A percentile compares a stretch with the other conserved stretches of the same genome.
phyloP scores from a whole-genome alignment of 2,329 filamentous ascomycete genomes.

The Scytalidium sp. region DNA sequence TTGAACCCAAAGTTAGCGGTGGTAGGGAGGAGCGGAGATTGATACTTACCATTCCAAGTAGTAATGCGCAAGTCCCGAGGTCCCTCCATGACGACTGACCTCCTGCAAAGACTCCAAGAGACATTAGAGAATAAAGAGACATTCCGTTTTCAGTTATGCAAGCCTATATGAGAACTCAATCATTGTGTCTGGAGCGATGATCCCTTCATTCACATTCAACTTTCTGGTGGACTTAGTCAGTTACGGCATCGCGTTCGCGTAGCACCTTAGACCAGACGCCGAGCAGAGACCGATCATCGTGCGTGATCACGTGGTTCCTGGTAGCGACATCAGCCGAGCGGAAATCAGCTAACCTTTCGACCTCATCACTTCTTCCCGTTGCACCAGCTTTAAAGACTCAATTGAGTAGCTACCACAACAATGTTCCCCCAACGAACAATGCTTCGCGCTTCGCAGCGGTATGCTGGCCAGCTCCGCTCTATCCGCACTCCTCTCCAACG shows the following conservation, averaged over 20 bases:
- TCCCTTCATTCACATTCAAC: too few species aligned
- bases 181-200: too few species aligned
- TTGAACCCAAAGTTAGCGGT: slow-evolving; percentile 5
- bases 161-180: too few species aligned
- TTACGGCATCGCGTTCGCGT: too few species aligned
- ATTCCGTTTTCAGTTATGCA: too few species aligned
- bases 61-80: slow-evolving; percentile 76
- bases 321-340: slow-evolving; percentile 3
- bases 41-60: slow-evolving; percentile 72
- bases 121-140: neutral
- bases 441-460: slow-evolving; percentile 61
- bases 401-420: slow-evolving; percentile 22
- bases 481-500: slow-evolving; percentile 61
- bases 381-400: slow-evolving; percentile 3
- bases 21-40: slow-evolving; percentile 9
- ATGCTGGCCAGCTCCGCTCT: slow-evolving; percentile 55
- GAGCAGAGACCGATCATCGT: neutral
- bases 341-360: neutral
- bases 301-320: slow-evolving; percentile 2
- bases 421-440: slow-evolving; percentile 66
- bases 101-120: neutral
- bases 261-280: neutral
- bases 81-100: slow-evolving; percentile 6
- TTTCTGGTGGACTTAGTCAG: too few species aligned
- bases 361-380: neutral